Base-by-base conservation (phyloP, 331 rosid species). In the Saraca asoca region DNA sequence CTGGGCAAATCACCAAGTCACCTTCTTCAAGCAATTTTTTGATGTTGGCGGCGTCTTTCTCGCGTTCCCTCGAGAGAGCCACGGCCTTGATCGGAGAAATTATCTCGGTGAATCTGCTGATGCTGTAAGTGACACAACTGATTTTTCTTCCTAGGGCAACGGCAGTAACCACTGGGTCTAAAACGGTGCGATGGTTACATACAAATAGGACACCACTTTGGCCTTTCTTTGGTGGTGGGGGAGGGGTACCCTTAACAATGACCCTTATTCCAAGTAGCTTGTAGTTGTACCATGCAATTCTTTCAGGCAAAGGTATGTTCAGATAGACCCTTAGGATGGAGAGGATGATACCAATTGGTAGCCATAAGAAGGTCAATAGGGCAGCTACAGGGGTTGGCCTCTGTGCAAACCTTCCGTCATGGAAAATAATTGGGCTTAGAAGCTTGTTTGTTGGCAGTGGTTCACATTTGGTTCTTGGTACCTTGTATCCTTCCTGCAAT, bases 101-200 rank as follows among this genome's bases (percentile, higher is more conserved):
- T 3, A 93, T 46, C 58, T 93, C 97, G 0, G 87, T 79, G 64
- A 93, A 93, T 64, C 87, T 93, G 74, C 97, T 93, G 0, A 93
- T 88, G 55, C 97, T 90, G 41, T 93, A 93, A 0, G 98, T 93
- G 49, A 93, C 98, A 50, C 98, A 93, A 41, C 97, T 93, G 19
- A 93, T 78, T 79, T 93, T 93, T 57, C 98, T 81, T 34, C 91
- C 85, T 0, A 94, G 66, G 6, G 89, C 95, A 44, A 90, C 87
- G 2, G 97, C 87, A 1, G 80, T 64, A 24, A 88, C 75, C 14
- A 94, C 85, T 0, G 98, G 98, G 59, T 94, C 98, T 12, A 90
- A 49, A 62, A 93, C 91, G 6, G 98, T 86, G 10, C 95, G 87
- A 53, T 94, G 98, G 85, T 94, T 94, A 77, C 98, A 94, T 7